Conservation (phyloP, 176 grass and related monocot genomes). For the Melocanna baccifera region DNA sequence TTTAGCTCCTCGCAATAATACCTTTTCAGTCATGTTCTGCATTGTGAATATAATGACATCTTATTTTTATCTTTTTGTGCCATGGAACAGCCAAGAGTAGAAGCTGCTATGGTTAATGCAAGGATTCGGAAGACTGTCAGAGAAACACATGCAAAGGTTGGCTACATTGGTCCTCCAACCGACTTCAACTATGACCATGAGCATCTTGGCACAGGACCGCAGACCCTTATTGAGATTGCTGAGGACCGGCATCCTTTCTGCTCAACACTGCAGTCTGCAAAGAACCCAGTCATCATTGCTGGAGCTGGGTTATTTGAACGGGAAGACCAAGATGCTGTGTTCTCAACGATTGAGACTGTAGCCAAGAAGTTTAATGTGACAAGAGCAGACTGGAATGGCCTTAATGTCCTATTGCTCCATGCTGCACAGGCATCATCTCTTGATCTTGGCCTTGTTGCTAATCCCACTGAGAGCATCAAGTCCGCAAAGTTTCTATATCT, state of each 20-base stretch:
- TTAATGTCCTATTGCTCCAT: slow-evolving; percentile 84
- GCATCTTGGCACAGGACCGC: slow-evolving; percentile 77
- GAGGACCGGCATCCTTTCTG: slow-evolving; percentile 85
- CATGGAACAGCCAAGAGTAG: slow-evolving; percentile 79
- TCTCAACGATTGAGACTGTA: slow-evolving; percentile 64
- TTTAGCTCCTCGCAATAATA: background rate
- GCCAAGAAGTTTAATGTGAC: slow-evolving; percentile 74
- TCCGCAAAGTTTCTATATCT: slow-evolving; percentile 90
- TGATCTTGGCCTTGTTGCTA: slow-evolving; percentile 81
- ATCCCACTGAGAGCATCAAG: slow-evolving; percentile 55
- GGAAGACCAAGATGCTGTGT: slow-evolving; percentile 71
- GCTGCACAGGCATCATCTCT: slow-evolving; percentile 92
- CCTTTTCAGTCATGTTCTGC: background rate
- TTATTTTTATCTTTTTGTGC: background rate
- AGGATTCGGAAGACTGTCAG: slow-evolving; percentile 82
- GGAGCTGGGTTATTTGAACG: slow-evolving; percentile 83
- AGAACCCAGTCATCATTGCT: slow-evolving; percentile 90
- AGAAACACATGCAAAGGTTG: slow-evolving; percentile 86
- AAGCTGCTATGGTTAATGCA: slow-evolving; percentile 95
- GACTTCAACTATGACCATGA: slow-evolving; percentile 92
- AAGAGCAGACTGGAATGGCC: slow-evolving; percentile 82
- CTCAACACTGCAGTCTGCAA: slow-evolving; percentile 63
- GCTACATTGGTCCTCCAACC: slow-evolving; percentile 82
- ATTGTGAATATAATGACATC: background rate
- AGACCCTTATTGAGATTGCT: slow-evolving; percentile 74